Evolutionary conservation across 2,329 filamentous ascomycete species (phyloP).

Genomic region (Pseudogymnoascus sp.): DNA sequence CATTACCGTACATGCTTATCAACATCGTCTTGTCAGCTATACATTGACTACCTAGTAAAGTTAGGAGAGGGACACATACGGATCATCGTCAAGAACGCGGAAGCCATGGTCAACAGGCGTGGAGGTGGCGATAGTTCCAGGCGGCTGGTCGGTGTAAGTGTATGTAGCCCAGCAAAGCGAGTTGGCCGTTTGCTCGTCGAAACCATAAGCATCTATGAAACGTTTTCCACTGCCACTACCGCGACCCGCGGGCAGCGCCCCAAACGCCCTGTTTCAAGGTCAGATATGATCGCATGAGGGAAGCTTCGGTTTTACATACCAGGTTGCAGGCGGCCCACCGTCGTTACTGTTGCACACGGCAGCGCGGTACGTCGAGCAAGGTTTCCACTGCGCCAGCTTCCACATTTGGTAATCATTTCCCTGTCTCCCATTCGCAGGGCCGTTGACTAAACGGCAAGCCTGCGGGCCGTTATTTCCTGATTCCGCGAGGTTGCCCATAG

Average conservation of each 20-base stretch:
- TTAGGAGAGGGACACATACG: conserved; percentile 4
- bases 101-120: conserved; percentile 14
- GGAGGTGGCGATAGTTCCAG: not conserved
- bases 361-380: conserved; percentile 9
- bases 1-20: not conserved
- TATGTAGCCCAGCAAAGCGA: conserved; percentile 11
- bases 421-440: conserved; percentile 14
- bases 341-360: not conserved
- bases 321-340: not conserved
- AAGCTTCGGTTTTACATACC: not conserved
- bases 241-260: not conserved
- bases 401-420: conserved; percentile 13
- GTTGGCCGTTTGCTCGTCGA: conserved; percentile 13
- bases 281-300: not conserved
- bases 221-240: not conserved
- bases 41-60: not conserved
- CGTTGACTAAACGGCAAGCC: not conserved
- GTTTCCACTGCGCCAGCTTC: conserved; percentile 1
- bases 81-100: conserved; percentile 13
- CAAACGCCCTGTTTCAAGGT: conserved; percentile 10
- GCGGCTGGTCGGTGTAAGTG: conserved; percentile 8
- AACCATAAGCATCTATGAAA: conserved; percentile 13
- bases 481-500: conserved; percentile 12
- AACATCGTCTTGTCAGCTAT: not conserved
- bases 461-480: not conserved